Evolutionary conservation across 441 rosid genomes (phyloP).

Genomic region (Eruca vesicaria): DNA sequence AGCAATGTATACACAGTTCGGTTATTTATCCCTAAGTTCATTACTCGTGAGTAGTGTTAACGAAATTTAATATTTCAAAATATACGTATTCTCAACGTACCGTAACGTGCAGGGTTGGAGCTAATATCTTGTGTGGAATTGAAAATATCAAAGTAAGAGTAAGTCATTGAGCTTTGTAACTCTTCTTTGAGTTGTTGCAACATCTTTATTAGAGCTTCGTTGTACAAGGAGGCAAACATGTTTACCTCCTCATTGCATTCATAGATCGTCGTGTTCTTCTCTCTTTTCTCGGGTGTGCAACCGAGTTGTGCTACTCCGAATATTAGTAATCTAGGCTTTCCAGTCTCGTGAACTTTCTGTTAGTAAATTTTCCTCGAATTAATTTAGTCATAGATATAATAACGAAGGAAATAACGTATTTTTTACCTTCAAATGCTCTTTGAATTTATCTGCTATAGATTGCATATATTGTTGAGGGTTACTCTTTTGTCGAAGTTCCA

Average conservation of each 20-base stretch:
- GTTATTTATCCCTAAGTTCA: not conserved
- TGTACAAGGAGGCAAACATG: constrained; percentile 36
- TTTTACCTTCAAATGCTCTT: constrained; percentile 57
- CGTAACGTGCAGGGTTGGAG: constrained; percentile 49
- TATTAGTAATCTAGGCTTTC: constrained; percentile 55
- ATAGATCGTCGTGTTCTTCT: constrained; percentile 32
- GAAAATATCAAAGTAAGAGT: constrained; percentile 56
- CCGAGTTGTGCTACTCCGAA: constrained; percentile 54
- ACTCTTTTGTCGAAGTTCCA: constrained; percentile 33
- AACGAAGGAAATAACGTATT: not conserved
- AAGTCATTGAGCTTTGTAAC: constrained; percentile 39
- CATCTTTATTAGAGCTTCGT: constrained; percentile 41
- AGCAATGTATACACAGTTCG: not conserved
- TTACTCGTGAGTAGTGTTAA: not conserved
- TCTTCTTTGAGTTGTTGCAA: constrained; percentile 46
- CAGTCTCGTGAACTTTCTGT: constrained; percentile 43
- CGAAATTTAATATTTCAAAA: not conserved
- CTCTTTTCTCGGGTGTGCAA: constrained; percentile 56
- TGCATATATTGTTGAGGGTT: constrained; percentile 49
- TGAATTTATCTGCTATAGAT: constrained; percentile 41
- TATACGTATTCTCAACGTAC: constrained; percentile 34
- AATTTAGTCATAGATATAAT: not conserved
- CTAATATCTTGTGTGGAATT: constrained; percentile 36
- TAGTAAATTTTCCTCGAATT: not conserved
- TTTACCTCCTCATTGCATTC: constrained; percentile 53